Conservation (phyloP, 768 basidiomycete species). For the Lentinula sp. region DNA sequence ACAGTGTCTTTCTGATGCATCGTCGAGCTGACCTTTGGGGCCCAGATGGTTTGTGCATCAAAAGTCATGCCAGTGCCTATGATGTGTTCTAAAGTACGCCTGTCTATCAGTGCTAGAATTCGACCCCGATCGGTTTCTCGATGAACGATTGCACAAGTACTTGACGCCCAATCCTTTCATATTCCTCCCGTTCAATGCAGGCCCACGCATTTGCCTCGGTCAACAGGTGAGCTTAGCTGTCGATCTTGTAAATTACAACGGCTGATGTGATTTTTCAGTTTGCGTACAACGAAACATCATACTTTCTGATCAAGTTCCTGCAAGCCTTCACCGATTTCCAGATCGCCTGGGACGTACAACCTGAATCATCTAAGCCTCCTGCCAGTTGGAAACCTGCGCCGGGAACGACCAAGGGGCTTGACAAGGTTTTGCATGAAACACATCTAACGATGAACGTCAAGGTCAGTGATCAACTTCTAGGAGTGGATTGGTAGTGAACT, state of each 20-base stretch:
- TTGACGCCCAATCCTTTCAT: constrained; percentile 48
- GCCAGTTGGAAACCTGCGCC: constrained; percentile 32
- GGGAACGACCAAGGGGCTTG: constrained; percentile 33
- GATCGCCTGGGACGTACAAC: constrained; percentile 40
- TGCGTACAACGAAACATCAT: constrained; percentile 62
- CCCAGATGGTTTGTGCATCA: constrained; percentile 43
- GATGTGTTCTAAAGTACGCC: not conserved
- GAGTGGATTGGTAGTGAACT: not conserved
- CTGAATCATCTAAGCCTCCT: constrained; percentile 36
- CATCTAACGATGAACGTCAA: constrained; percentile 52
- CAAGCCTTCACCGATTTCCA: constrained; percentile 45
- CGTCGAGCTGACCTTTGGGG: constrained; percentile 62
- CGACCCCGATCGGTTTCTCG: constrained; percentile 65
- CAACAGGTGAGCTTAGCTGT: constrained; percentile 30
- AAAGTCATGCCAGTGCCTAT: not conserved
- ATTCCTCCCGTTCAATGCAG: constrained; percentile 49
- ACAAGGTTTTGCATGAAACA: constrained; percentile 36
- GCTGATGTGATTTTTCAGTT: constrained; percentile 29
- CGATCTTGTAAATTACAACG: not conserved
- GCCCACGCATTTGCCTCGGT: constrained; percentile 45
- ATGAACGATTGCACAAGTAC: constrained; percentile 52
- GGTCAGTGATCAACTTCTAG: constrained; percentile 21
- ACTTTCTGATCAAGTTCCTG: constrained; percentile 54
- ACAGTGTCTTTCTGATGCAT: constrained; percentile 55
- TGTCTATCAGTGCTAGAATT: constrained; percentile 42